phyloP scores from a whole-genome alignment of 495 filamentous ascomycete genomes.

The Neurospora sp. region DNA sequence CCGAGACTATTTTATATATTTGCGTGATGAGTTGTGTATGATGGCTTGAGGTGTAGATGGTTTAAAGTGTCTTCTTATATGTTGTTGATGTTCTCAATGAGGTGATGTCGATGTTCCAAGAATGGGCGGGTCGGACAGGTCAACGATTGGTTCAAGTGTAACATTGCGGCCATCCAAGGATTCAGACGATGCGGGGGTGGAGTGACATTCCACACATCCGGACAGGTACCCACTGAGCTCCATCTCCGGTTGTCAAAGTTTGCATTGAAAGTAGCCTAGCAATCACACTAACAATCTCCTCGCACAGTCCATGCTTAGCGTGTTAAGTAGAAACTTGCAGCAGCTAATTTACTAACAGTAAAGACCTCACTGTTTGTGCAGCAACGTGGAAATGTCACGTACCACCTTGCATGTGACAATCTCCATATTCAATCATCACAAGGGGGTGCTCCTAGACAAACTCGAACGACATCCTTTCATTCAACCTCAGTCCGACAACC shows the following conservation, averaged over 20 bases:
- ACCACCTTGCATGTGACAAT: background rate
- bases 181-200: background rate
- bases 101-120: background rate
- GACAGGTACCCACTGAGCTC: background rate
- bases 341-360: background rate
- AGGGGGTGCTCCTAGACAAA: background rate
- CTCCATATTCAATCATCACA: background rate
- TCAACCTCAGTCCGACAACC: background rate
- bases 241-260: background rate
- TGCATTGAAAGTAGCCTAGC: background rate
- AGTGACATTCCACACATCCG: background rate
- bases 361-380: background rate
- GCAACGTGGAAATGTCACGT: background rate
- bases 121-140: background rate
- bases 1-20: no score
- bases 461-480: background rate
- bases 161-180: background rate
- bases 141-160: background rate
- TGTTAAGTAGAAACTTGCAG: background rate
- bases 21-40: no score
- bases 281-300: background rate
- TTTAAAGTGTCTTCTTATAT: background rate
- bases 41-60: background rate
- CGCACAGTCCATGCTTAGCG: rapidly evolving
- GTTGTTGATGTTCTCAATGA: background rate